Evolutionary conservation across 1,139 yeast genomes (phyloP), one percentile per base, ranked within the genome.

Genomic region (Taphrina deformans): DNA sequence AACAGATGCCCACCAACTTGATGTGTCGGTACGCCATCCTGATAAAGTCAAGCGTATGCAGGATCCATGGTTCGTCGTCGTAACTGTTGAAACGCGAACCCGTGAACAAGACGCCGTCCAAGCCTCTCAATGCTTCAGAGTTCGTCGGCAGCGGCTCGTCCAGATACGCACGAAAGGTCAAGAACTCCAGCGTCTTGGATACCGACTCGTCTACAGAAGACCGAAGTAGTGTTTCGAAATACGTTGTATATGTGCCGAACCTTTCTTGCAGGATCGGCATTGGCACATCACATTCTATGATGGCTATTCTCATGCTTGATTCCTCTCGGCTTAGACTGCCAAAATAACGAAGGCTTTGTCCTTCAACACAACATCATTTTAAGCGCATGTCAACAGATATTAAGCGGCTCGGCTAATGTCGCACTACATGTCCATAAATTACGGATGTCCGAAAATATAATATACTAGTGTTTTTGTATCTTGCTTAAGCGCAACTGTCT

Each of bases 31-130:
- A 44, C 6, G 56, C 44, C 18, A 51, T 23, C 21, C 14, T 21
- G 24, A 33, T 21, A 14, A 62, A 23, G 29, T 16, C 38, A 24
- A 29, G 21, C 16, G 46, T 50, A 10, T 12, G 24, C 21, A 23
- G 26, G 21, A 44, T 52, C 58, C 58, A 55, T 12, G 21, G 35
- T 7, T 46, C 50, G 27, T 29, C 46, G 18, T 60, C 55, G 23
- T 51, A 55, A 14, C 55, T 29, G 23, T 21, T 52, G 65, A 14
- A 46, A 53, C 70, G 77, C 2, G 92, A 86, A 0, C 96, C 96
- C 0, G 91, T 85, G 55, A 88, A 72, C 62, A 87, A 76, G 35
- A 86, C 74, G 0, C 85, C 81, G 55, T 76, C 76, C 7, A 81
- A 78, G 4, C 69, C 66, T 6, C 68, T 71, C 1, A 85, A 72